Evolutionary conservation across 768 basidiomycete genomes (phyloP).

Genomic region (Wakefieldia striispora): DNA sequence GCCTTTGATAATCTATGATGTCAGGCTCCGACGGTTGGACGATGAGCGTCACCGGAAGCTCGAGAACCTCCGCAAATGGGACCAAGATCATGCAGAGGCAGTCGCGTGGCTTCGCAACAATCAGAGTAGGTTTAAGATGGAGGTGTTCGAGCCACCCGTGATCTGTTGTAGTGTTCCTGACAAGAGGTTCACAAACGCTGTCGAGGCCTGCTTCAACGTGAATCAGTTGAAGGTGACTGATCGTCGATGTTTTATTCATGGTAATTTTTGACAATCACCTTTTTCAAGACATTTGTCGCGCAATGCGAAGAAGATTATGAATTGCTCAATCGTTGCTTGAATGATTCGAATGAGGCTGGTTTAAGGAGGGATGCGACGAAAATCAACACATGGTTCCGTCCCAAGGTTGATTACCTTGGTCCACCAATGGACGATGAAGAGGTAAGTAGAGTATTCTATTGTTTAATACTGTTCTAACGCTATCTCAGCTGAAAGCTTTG

Average conservation of each 20-base stretch:
- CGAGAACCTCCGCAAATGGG: conserved; percentile 47
- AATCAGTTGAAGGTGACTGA: conserved; percentile 60
- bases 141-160: conserved; percentile 83
- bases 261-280: neutral
- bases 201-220: conserved; percentile 68
- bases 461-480: neutral
- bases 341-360: conserved; percentile 55
- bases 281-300: conserved; percentile 73
- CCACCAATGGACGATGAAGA: conserved; percentile 63
- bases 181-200: conserved; percentile 54
- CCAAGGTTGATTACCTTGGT: conserved; percentile 34
- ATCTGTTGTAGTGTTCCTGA: conserved; percentile 72
- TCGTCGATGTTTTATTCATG: neutral
- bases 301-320: conserved; percentile 83
- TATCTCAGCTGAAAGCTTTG: conserved; percentile 49
- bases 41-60: conserved; percentile 60
- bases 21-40: conserved; percentile 55
- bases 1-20: neutral
- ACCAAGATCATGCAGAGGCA: conserved; percentile 59
- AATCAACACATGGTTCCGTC: conserved; percentile 69
- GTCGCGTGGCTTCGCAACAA: conserved; percentile 75
- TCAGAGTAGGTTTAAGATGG: conserved; percentile 64
- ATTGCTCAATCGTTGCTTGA: conserved; percentile 62
- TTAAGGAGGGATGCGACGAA: conserved; percentile 46
- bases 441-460: conserved; percentile 37